phyloP scores from a whole-genome alignment of 495 filamentous ascomycete species.

The Pyronema omphalodes region DNA sequence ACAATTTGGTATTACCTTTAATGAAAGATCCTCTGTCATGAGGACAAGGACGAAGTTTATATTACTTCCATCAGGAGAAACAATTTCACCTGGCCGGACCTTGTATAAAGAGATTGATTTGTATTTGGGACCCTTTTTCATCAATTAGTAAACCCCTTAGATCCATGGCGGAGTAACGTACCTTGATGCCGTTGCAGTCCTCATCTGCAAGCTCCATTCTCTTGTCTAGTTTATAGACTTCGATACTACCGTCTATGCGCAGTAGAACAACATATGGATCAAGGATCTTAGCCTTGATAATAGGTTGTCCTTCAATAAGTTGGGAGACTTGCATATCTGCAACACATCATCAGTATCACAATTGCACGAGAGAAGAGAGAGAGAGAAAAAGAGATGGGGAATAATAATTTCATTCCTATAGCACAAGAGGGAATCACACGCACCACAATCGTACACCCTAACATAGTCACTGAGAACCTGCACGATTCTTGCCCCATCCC shows the following conservation, averaged over 20 bases:
- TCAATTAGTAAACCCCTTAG: not conserved
- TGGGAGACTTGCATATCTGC: constrained; percentile 72
- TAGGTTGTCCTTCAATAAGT: constrained; percentile 62
- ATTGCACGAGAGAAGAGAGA: not conserved
- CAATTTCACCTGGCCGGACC: constrained; percentile 42
- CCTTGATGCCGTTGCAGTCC: constrained; percentile 35
- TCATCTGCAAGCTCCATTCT: constrained; percentile 70
- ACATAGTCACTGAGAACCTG: constrained; percentile 73
- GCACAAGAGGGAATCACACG: constrained; percentile 21
- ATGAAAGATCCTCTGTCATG: constrained; percentile 45
- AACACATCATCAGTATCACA: constrained; percentile 1
- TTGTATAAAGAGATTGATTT: constrained; percentile 60
- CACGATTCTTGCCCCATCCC: constrained; percentile 53
- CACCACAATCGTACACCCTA: constrained; percentile 71
- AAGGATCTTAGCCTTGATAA: constrained; percentile 62
- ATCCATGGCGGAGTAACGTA: constrained; percentile 11
- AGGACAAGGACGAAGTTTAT: constrained; percentile 43
- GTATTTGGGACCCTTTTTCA: constrained; percentile 43
- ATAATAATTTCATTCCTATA: constrained; percentile 4
- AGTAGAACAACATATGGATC: constrained; percentile 80
- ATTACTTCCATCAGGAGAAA: constrained; percentile 25
- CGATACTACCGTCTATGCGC: constrained; percentile 58
- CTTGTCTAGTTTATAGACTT: constrained; percentile 54
- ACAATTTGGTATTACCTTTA: constrained; percentile 39
- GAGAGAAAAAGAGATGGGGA: not conserved